Conservation (phyloP, 495 filamentous ascomycete genomes). For the Glarea lozoyensis region DNA sequence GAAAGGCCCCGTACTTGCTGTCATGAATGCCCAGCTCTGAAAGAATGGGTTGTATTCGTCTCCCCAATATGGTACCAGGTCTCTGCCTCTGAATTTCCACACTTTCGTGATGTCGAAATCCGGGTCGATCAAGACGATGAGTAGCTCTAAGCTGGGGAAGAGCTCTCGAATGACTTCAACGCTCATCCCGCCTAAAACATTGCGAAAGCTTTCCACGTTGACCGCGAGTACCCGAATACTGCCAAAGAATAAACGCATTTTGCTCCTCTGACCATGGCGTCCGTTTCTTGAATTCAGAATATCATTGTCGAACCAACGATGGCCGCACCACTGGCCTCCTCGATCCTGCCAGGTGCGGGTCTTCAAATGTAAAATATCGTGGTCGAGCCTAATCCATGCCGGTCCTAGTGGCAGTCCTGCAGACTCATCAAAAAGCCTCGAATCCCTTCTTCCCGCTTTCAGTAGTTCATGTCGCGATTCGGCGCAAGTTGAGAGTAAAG, state of each 20-base stretch:
- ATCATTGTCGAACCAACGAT: background rate
- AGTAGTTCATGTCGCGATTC: background rate
- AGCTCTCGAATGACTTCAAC: background rate
- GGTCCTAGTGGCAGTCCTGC: background rate
- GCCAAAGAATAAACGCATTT: background rate
- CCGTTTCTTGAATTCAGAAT: background rate
- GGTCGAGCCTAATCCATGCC: background rate
- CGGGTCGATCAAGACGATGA: constrained; percentile 2
- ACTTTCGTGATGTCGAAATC: background rate
- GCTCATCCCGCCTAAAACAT: background rate
- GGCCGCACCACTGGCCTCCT: background rate
- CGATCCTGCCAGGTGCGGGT: background rate
- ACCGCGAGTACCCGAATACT: constrained; percentile 1
- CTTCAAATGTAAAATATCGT: constrained; percentile 3
- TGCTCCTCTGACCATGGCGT: background rate
- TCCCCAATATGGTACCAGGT: background rate
- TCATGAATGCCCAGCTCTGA: background rate
- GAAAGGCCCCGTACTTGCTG: constrained; percentile 2
- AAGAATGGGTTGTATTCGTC: background rate
- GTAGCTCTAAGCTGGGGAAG: constrained; percentile 1
- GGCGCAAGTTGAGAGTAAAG: background rate
- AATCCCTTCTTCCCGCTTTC: background rate
- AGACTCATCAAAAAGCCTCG: background rate
- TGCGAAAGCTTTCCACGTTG: constrained; percentile 1
- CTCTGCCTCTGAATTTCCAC: background rate